Evolutionary conservation across 2,329 filamentous ascomycete genomes (phyloP).

Genomic region (Fusarium compactum): DNA sequence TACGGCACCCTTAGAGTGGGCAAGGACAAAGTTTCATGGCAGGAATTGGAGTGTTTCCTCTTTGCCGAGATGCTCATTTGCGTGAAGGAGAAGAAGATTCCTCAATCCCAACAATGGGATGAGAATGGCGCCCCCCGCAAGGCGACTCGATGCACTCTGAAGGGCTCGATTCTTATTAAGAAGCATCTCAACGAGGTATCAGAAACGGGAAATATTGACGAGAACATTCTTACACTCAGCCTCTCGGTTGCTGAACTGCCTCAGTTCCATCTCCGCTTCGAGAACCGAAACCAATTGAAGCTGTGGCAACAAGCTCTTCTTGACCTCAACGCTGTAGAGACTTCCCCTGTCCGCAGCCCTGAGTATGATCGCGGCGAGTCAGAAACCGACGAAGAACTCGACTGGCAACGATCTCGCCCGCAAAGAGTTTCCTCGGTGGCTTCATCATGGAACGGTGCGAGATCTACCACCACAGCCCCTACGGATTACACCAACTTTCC

Average conservation of each 20-base stretch:
- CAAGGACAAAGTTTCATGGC: conserved; percentile 96
- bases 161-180: conserved; percentile 98
- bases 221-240: conserved; percentile 87
- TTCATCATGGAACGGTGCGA: conserved; percentile 83
- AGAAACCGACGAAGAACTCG: conserved; percentile 84
- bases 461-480: conserved; percentile 87
- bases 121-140: conserved; percentile 70
- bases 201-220: conserved; percentile 77
- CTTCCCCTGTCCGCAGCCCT: conserved; percentile 72
- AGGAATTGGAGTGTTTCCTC: conserved; percentile 95
- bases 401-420: conserved; percentile 75
- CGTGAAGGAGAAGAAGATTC: conserved; percentile 93
- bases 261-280: conserved; percentile 92
- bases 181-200: conserved; percentile 92
- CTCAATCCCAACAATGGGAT: conserved; percentile 72
- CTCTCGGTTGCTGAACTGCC: conserved; percentile 93
- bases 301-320: conserved; percentile 89
- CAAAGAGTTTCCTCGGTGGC: conserved; percentile 85
- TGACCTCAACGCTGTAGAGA: conserved; percentile 81
- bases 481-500: conserved; percentile 89
- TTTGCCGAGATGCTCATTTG: conserved; percentile 99
- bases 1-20: conserved; percentile 93
- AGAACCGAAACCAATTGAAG: conserved; percentile 85
- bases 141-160: conserved; percentile 84
- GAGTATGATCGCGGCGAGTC: conserved; percentile 85